Percentiles rank a stretch among this genome's conserved stretches.
Evolutionary conservation across 1,284 basidiomycete genomes (phyloP).

Genomic region (Cystobasidium slooffiae): DNA sequence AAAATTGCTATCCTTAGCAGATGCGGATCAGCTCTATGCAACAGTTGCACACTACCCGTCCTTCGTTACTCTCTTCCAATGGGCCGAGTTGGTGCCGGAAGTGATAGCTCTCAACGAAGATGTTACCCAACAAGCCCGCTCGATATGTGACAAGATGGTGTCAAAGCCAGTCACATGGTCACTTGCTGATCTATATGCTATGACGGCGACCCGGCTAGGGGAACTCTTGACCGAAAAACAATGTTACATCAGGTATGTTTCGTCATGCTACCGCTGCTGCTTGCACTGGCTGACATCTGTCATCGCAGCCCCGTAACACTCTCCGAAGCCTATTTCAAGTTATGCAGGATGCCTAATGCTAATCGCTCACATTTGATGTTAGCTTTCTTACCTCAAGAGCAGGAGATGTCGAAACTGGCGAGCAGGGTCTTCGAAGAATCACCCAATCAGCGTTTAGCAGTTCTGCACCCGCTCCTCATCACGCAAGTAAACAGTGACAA

Average conservation of each 20-base stretch:
- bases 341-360: background rate
- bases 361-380: background rate
- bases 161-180: background rate
- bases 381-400: conserved; percentile 3
- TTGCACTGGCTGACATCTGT: background rate
- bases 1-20: background rate
- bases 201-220: conserved; percentile 3
- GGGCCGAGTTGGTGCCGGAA: conserved; percentile 9
- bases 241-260: conserved; percentile 6
- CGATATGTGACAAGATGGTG: conserved; percentile 5
- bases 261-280: background rate
- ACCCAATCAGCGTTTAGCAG: background rate
- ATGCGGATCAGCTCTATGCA: background rate
- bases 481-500: background rate
- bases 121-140: background rate
- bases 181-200: conserved; percentile 1
- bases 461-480: background rate
- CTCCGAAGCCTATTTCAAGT: background rate
- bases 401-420: background rate
- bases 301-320: background rate
- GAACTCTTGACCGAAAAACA: conserved; percentile 14
- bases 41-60: background rate
- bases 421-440: background rate
- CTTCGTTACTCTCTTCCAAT: conserved; percentile 21
- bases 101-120: background rate